Evolutionary conservation across 78 protist species (phyloP), one percentile per base, ranked within the genome.

Genomic region (Protostelium mycophagum): DNA sequence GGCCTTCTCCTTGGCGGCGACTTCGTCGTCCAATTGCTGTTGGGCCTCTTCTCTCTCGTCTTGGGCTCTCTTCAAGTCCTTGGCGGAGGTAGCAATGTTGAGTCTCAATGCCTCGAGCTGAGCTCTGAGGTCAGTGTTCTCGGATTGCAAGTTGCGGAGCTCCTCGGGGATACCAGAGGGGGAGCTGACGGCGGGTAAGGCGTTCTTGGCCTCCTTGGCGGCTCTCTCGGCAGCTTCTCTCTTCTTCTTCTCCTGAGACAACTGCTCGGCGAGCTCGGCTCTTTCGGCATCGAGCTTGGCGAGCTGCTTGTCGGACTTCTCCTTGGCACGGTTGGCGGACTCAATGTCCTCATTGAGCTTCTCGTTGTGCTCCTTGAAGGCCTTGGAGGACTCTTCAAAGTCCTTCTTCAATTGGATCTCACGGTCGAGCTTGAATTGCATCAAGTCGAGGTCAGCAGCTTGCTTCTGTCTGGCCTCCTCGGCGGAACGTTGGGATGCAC

Each of bases 341-440:
- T 93, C 96, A 34, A 93, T 10, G 39, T 88, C 86, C 38, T 92
- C 73, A 16, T 51, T 51, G 73, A 51, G 73, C 31, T 25, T 5
- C 73, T 51, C 73, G 73, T 51, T 51, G 31, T 51, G 73, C 16
- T 51, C 31, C 73, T 51, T 51, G 73, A 25, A 51, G 73, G 73
- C 16, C 31, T 51, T 51, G 73, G 73, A 51, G 16, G 73, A 51
- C 73, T 92, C 94, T 23, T 92, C 94, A 28, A 91, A 88, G 63
- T 92, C 88, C n/a, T 36, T 25, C 84, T 91, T 89, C 1, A 38
- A 1, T 37, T 92, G 91, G 86, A 89, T 88, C 85, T 92, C 94
- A 83, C 94, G 88, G 28, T 92, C 94, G n/a, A 92, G 88, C 89
- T 90, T 89, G 73, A 51, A 51, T 84, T 92, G 88, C 90, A 92